These are phyloP conservation scores for Colletotrichum sp. DNA, from an alignment of 2,329 filamentous ascomycete genomes.

Conservation along the genomic window DNA sequence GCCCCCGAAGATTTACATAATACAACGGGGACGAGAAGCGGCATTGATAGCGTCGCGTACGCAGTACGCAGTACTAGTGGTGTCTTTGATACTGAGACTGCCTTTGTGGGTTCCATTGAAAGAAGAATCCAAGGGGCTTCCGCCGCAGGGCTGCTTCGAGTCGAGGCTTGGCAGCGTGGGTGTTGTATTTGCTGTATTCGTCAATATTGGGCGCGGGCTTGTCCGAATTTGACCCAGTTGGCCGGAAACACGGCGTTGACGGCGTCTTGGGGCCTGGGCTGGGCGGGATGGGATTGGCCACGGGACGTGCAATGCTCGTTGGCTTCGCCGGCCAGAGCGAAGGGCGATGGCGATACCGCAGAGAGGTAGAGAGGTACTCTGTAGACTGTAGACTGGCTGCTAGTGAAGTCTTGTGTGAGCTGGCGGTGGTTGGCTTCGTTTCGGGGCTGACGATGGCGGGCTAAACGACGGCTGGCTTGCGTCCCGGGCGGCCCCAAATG, in stretches of 20 bases:
- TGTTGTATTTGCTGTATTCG: neutral
- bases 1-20: neutral
- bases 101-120: neutral
- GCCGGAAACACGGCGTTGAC: constrained; percentile 12
- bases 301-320: neutral
- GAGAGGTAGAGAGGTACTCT: neutral
- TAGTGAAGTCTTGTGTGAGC: neutral
- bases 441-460: neutral
- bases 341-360: neutral
- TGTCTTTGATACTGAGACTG: neutral
- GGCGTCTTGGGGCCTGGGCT: constrained; percentile 4
- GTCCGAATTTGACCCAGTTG: neutral
- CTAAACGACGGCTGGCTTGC: neutral
- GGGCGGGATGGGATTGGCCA: neutral
- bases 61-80: too few relatives aligned
- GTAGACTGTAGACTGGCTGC: neutral
- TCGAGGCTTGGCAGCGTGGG: neutral
- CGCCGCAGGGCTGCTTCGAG: neutral
- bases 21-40: neutral
- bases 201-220: neutral
- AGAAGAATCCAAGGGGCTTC: neutral
- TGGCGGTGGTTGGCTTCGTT: neutral
- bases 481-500: neutral
- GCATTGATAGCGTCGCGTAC: neutral
- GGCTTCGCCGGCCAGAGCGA: neutral